Evolutionary conservation across 805 yeast genomes (phyloP).

Genomic region (Cyberlindnera misumaiensis): DNA sequence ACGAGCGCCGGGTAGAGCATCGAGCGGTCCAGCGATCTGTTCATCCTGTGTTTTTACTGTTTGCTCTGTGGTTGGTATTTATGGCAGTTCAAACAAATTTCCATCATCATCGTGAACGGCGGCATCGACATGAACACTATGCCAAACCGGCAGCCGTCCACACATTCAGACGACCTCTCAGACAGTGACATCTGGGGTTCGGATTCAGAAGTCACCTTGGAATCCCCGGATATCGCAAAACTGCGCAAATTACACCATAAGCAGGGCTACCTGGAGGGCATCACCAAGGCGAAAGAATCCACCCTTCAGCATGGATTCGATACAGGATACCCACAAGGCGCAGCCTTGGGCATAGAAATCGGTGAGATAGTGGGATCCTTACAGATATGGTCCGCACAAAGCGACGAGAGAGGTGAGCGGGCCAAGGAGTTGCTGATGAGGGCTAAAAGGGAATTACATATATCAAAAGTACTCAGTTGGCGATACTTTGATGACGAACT

Average conservation of each 20-base stretch:
- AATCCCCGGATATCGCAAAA: slow-evolving; percentile 28
- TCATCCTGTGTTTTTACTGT: background rate
- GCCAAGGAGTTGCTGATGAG: slow-evolving; percentile 22
- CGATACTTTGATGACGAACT: slow-evolving; percentile 43
- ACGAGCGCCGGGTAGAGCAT: slow-evolving; percentile 34
- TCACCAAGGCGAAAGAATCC: slow-evolving; percentile 58
- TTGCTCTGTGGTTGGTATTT: background rate
- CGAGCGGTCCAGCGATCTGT: slow-evolving; percentile 23
- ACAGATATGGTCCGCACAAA: slow-evolving; percentile 26
- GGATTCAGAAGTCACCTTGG: slow-evolving; percentile 24
- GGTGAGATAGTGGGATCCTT: slow-evolving; percentile 59
- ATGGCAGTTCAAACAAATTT: too few relatives aligned
- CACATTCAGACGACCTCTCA: background rate
- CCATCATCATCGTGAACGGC: too few relatives aligned
- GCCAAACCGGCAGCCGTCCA: background rate
- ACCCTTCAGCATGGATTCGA: slow-evolving; percentile 80
- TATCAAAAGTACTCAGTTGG: slow-evolving; percentile 48
- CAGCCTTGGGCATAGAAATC: slow-evolving; percentile 53
- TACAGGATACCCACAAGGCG: slow-evolving; percentile 71
- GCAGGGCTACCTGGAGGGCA: slow-evolving; percentile 81
- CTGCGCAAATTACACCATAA: slow-evolving; percentile 59
- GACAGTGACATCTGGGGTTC: slow-evolving; percentile 29
- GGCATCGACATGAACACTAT: background rate
- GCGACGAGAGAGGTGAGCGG: slow-evolving; percentile 13
- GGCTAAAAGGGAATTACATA: slow-evolving; percentile 50